Conservation (phyloP, 2,329 filamentous ascomycete species). For the Aspergillus sp. region DNA sequence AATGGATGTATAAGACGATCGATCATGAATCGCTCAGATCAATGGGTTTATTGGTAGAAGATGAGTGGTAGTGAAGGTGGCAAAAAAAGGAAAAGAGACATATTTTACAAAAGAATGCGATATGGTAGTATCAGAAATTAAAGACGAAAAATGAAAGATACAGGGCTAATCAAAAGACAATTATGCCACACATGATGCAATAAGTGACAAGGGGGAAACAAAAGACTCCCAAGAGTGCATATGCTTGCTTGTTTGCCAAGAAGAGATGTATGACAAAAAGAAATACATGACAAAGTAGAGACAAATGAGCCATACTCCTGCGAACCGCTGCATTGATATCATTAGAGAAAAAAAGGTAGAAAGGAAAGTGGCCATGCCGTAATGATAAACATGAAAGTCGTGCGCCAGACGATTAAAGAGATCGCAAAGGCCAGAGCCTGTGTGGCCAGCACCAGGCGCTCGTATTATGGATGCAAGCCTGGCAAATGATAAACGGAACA, state of each 20-base stretch:
- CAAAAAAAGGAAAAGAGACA: neutral
- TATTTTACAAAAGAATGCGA: constrained; percentile 5
- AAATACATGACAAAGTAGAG: too few relatives aligned
- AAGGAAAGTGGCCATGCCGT: constrained; percentile 6
- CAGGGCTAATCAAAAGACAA: constrained; percentile 1
- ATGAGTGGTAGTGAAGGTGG: constrained; percentile 15
- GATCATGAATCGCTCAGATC: constrained; percentile 24
- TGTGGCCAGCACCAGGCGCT: constrained; percentile 5
- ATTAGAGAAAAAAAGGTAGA: constrained; percentile 5
- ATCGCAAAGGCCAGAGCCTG: neutral
- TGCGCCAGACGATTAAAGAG: constrained; percentile 1
- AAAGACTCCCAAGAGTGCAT: neutral
- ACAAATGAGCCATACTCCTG: neutral
- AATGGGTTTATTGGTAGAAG: constrained; percentile 23
- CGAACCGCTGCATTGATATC: constrained; percentile 7
- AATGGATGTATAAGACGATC: constrained; percentile 35
- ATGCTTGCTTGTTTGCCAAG: neutral
- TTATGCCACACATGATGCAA: neutral
- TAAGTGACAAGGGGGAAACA: neutral
- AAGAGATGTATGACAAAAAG: neutral
- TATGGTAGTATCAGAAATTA: neutral
- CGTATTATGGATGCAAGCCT: neutral
- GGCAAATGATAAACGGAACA: neutral
- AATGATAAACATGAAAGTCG: constrained; percentile 11
- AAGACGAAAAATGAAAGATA: neutral